Evolutionary conservation across 768 basidiomycete species (phyloP).

Genomic region (Tylopilus sp.): DNA sequence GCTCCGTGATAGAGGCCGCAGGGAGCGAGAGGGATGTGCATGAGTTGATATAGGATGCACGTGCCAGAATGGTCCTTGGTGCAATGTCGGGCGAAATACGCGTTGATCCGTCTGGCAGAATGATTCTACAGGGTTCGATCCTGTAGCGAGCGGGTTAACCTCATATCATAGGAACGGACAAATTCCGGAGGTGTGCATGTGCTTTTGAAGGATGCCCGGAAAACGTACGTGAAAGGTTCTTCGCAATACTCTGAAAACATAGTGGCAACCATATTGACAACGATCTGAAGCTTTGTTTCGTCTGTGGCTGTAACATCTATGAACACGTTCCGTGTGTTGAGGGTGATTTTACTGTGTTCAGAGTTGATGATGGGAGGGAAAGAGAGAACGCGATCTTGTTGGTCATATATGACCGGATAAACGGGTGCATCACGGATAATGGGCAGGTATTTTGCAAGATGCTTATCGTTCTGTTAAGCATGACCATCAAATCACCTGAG

Average conservation of each 20-base stretch:
- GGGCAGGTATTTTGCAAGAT: constrained; percentile 81
- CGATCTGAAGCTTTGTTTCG: constrained; percentile 92
- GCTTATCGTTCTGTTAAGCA: constrained; percentile 74
- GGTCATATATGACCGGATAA: constrained; percentile 97
- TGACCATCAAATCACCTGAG: neutral
- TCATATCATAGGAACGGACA: neutral
- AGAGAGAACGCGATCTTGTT: constrained; percentile 80
- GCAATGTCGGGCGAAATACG: constrained; percentile 81
- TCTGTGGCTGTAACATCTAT: constrained; percentile 98
- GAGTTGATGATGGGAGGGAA: constrained; percentile 99
- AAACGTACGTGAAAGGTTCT: constrained; percentile 82
- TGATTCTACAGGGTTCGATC: constrained; percentile 88
- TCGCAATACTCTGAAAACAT: constrained; percentile 98
- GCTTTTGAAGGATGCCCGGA: neutral
- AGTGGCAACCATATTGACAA: constrained; percentile 90
- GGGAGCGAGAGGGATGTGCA: constrained; percentile 84
- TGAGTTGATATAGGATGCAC: constrained; percentile 90
- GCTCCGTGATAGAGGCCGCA: constrained; percentile 58
- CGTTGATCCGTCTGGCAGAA: constrained; percentile 71
- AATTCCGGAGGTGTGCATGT: neutral
- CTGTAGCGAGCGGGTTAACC: constrained; percentile 37
- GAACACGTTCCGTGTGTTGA: constrained; percentile 92
- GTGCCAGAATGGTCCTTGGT: constrained; percentile 66
- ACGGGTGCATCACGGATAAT: constrained; percentile 95
- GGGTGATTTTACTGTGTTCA: constrained; percentile 93